These are phyloP conservation scores for Irpex lacteus DNA, from an alignment of 1,284 basidiomycete species.

Conservation along the genomic window DNA sequence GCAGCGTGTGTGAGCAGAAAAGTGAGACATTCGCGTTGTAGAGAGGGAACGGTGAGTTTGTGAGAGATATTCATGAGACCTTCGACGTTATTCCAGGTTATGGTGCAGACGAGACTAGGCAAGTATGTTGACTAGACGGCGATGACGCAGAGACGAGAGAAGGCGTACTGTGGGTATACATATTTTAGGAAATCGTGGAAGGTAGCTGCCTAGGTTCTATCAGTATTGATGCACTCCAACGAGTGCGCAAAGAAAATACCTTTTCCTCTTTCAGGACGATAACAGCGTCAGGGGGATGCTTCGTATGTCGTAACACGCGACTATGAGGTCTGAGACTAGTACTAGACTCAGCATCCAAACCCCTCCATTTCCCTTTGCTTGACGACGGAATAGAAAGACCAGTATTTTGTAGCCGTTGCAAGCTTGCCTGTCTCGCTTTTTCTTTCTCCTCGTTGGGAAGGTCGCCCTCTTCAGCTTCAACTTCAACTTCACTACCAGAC, in stretches of 20 bases:
- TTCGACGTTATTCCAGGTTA: conserved; percentile 92
- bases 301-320: not conserved
- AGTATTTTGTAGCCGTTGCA: conserved; percentile 31
- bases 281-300: conserved; percentile 59
- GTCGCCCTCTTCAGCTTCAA: conserved; percentile 29
- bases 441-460: conserved; percentile 33
- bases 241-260: conserved; percentile 32
- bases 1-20: conserved; percentile 91
- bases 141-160: not conserved
- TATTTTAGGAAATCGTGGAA: conserved; percentile 87
- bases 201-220: conserved; percentile 54
- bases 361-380: conserved; percentile 14
- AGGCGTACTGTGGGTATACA: conserved; percentile 76
- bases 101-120: conserved; percentile 78
- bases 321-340: conserved; percentile 5
- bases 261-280: conserved; percentile 83
- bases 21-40: conserved; percentile 78
- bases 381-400: conserved; percentile 10
- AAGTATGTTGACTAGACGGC: not conserved
- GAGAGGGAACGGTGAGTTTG: conserved; percentile 79
- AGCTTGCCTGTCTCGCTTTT: conserved; percentile 30
- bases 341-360: conserved; percentile 14
- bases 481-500: not conserved
- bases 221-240: not conserved
- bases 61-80: conserved; percentile 83